phyloP scores from a whole-genome alignment of 2,329 filamentous ascomycete species.

The Rhytidhysteron rufulum region DNA sequence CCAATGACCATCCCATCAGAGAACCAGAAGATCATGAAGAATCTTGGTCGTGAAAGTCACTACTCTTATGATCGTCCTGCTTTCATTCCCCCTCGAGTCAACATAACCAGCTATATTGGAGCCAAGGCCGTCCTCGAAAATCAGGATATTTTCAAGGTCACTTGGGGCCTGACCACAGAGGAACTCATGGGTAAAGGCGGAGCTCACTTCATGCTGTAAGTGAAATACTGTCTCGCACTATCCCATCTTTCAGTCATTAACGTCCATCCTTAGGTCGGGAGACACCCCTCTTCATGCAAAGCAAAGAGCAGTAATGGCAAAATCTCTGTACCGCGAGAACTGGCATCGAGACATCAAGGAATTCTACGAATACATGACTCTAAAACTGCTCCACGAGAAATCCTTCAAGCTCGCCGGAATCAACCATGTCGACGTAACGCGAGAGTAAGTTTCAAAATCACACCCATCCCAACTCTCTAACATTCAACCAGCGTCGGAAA shows the following conservation, averaged over 20 bases:
- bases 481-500: slow-evolving; percentile 41
- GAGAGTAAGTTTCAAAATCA: slow-evolving; percentile 38
- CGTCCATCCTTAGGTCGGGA: slow-evolving; percentile 23
- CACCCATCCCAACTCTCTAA: neutral
- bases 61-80: slow-evolving; percentile 64
- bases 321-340: slow-evolving; percentile 55
- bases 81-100: slow-evolving; percentile 46
- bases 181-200: slow-evolving; percentile 57
- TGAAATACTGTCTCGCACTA: slow-evolving; percentile 49
- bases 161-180: slow-evolving; percentile 59
- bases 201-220: slow-evolving; percentile 52
- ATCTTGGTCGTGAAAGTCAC: slow-evolving; percentile 58
- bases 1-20: slow-evolving; percentile 65
- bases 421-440: slow-evolving; percentile 63
- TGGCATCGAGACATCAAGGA: slow-evolving; percentile 61
- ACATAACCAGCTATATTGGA: slow-evolving; percentile 56
- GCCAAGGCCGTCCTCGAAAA: slow-evolving; percentile 58
- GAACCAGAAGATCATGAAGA: slow-evolving; percentile 64
- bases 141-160: slow-evolving; percentile 56
- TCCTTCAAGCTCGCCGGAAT: slow-evolving; percentile 57
- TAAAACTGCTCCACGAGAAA: slow-evolving; percentile 59
- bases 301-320: slow-evolving; percentile 32
- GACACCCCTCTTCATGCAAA: slow-evolving; percentile 25
- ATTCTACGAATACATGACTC: slow-evolving; percentile 63
- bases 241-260: too few species aligned